Percentiles rank a stretch among this genome's conserved stretches.
These are phyloP conservation scores for Gamsiella multidivaricata DNA, from an alignment of 192 early-diverging fungal genomes.

Conservation along the genomic window DNA sequence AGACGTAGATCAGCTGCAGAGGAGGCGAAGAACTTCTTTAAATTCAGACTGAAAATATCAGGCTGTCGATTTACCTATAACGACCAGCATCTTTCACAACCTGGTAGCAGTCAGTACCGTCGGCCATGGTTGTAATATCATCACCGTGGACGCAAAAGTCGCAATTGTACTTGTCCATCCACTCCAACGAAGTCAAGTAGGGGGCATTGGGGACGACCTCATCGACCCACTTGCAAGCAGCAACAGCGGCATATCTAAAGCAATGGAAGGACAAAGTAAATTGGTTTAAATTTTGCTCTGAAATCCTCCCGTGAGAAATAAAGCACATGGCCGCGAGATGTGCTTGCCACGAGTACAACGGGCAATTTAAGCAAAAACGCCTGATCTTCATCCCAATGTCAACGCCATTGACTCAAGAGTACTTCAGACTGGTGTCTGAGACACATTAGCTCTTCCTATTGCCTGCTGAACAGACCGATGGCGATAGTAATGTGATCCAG, in stretches of 20 bases:
- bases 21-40: background rate
- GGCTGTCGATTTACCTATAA: constrained; percentile 62
- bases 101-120: constrained; percentile 97
- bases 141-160: constrained; percentile 98
- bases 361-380: too few species aligned
- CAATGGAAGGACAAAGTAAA: background rate
- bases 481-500: too few species aligned
- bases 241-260: constrained; percentile 88
- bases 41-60: background rate
- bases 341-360: too few species aligned
- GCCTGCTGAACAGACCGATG: too few species aligned
- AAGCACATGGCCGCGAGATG: too few species aligned
- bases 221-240: constrained; percentile 95
- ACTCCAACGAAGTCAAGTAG: constrained; percentile 89
- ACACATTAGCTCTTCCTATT: too few species aligned
- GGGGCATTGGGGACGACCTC: constrained; percentile 93
- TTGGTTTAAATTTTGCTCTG: background rate
- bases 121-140: constrained; percentile 96
- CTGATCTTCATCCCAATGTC: too few species aligned
- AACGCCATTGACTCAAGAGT: too few species aligned
- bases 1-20: background rate
- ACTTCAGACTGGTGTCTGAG: too few species aligned
- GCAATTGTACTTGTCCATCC: constrained; percentile 86
- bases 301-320: too few species aligned
- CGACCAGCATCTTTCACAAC: constrained; percentile 93